Evolutionary conservation across 2,329 filamentous ascomycete genomes (phyloP), one percentile per base, ranked within the genome.

Genomic region (Pseudogymnoascus sp.): DNA sequence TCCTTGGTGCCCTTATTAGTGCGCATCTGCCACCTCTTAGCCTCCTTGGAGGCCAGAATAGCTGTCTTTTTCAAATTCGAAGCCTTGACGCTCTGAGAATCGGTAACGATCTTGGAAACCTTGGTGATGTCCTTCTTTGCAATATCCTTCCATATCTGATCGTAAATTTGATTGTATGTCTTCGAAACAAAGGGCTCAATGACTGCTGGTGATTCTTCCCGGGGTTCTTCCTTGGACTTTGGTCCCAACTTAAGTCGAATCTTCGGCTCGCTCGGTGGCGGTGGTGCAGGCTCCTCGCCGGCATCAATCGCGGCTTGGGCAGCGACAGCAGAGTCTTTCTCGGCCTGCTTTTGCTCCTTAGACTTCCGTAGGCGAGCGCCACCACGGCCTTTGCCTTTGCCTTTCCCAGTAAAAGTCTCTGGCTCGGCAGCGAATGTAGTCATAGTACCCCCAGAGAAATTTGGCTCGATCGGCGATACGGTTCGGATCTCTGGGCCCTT

Each of bases 1-100:
- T 99, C 94, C 75, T 99, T 99, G 74, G 90, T 94, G 71, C 92
- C 95, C 81, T 99, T 97, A 79, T 99, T 99, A 60, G 94, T 99
- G 41, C 92, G 89, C 64, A 95, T 84, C 74, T 99, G 95, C 94
- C 94, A 99, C 71, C 95, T 84, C 71, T 95, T 92, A 60, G 94
- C 93, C 76, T 99, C 94, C 73, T 99, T 99, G 64, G 93, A 95
- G 6, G 94, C 94, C 40, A 99, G 80, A 68, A 97, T 93, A 11
- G 92, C 94, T 0, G 94, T 99, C 81, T 99, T 99, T 73, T 96
- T 94, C 57, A 96, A 83, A 69, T 99, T 99, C n/a, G 93, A 95
- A 60, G 89, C 84, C 72, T 95, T 95, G 37, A 88, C 95, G 7
- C 86, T 84, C 63, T 93, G 86, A 0, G 93, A 97, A 67, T 91